Evolutionary conservation across 192 early-diverging fungal species (phyloP).

Genomic region (Ramicandelaber brevisporus): DNA sequence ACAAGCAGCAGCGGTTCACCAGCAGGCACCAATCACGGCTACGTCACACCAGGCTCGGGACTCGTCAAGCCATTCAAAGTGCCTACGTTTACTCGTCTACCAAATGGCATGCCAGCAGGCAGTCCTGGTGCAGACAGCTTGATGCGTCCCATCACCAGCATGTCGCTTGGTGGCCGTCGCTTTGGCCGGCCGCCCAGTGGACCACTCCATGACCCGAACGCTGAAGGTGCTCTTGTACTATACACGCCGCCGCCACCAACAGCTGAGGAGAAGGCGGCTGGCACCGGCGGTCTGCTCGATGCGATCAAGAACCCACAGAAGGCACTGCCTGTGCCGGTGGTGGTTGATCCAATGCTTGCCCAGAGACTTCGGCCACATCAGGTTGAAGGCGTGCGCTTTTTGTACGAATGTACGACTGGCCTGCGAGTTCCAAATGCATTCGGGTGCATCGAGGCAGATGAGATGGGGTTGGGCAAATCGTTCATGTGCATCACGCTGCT

Average conservation of each 20-base stretch:
- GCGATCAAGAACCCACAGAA: slow-evolving; percentile 3
- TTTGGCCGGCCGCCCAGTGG: slow-evolving; percentile 11
- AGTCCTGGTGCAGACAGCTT: slow-evolving; percentile 1
- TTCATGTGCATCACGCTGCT: slow-evolving; percentile 79
- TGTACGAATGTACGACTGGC: slow-evolving; percentile 90
- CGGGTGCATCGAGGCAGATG: slow-evolving; percentile 99
- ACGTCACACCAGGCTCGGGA: too few species aligned
- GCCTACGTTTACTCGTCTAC: slow-evolving; percentile 4
- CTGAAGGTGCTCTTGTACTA: slow-evolving; percentile 59
- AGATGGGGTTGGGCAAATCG: slow-evolving; percentile 81
- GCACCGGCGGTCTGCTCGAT: slow-evolving; percentile 10
- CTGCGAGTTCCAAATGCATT: slow-evolving; percentile 34
- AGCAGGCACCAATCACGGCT: too few species aligned
- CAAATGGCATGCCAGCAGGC: slow-evolving; percentile 1
- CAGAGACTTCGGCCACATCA: slow-evolving; percentile 84
- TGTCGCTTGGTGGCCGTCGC: slow-evolving; percentile 1
- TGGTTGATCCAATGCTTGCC: slow-evolving; percentile 68
- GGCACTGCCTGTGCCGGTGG: slow-evolving; percentile 29
- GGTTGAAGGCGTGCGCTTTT: slow-evolving; percentile 83
- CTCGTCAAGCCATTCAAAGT: slow-evolving; percentile 19
- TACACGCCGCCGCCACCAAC: slow-evolving; percentile 42
- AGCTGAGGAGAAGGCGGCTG: slow-evolving; percentile 18
- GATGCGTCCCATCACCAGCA: neutral
- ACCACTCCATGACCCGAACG: slow-evolving; percentile 58
- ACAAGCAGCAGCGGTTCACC: too few species aligned